Base-by-base conservation (phyloP, 148 eudicot genomes). In the Diospyros kaki region DNA sequence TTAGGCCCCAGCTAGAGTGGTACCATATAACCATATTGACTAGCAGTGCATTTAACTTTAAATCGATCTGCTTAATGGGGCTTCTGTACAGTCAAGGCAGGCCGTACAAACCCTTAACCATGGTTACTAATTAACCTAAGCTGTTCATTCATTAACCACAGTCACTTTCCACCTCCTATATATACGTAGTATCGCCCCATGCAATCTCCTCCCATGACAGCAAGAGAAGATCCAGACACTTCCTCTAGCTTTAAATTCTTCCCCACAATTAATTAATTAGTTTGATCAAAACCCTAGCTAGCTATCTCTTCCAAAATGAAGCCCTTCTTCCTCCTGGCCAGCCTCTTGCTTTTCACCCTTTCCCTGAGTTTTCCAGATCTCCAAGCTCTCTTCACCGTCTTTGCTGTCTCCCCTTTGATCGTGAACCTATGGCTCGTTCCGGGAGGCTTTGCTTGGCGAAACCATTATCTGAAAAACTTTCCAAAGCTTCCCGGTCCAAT, bases 391-490 rank as follows among this genome's bases (percentile, higher is more conserved):
- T 69, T 85, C 68, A 68, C 79, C n/a, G 28, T 81, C 58, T 77
- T 81, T 67, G 83, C 79, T n/a, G 40, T 78, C 61, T 66, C 79
- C 54, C 79, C 80, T 74, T 64, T 81, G n/a, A 59, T 87, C 41
- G 75, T 89, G 18, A 85, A 82, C 83, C 70, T 71, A 3, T 89
- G 93, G 89, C 56, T 87, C 42, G 76, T 81, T 59, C 91, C 93
- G 8, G 93, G 97, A 53, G 97, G 97, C 63, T 85, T 84, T 77
- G 93, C 97, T 83, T 91, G 97, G 97, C 80, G 87, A 81, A 86
- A 78, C 53, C 58, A 73, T 39, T 62, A 43, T 14, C 15, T 2
- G 2, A 78, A 69, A 54, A 73, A 48, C 73, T 69, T 73, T 52
- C 59, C 75, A 17, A 78, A 77, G 9, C 77, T 91, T 18, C 69